Base-by-base conservation (phyloP, 1,284 basidiomycete species). In the Erythrobasidium hasegawianum region DNA sequence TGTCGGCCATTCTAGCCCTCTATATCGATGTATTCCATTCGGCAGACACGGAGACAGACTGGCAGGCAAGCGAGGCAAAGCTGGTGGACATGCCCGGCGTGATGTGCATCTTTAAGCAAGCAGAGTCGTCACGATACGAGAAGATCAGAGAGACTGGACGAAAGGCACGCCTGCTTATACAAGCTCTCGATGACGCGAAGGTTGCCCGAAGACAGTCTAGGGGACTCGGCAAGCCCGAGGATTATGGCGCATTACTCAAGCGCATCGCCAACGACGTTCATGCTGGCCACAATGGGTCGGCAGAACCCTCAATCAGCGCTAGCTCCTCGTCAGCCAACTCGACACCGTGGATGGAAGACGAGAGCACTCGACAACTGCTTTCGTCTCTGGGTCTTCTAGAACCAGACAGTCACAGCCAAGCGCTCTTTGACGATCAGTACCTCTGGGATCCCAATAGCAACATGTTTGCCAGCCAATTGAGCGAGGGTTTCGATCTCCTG, bases 311-410 rank as follows among this genome's bases (percentile, higher is more conserved):
- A 3, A 20, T 10, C 8, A 57, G 11, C 53, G 43, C 22, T 24
- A 47, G 22, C 22, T 18, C n/a, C 43, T 47, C 16, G 20, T 26
- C 26, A 43, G 41, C 18, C 39, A 43, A 27, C 18, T 22, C 41
- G 38, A 41, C 61, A 11, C 39, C 61, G 56, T 64, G 61, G 61
- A 40, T 64, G 9, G 61, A 64, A 14, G 61, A 64, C 43, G 52
- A 50, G 1, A 54, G 47, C 40, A 64, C 61, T 13, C 52, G 61
- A 9, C 26, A 45, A 13, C 40, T 64, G 13, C 54, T 64, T 1
- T 64, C 61, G 8, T 64, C 61, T 20, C 54, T 64, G 10, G 61
- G 61, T 14, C 43, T 64, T 16, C 40, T 64, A 16, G 41, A 64
- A 14, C 41, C 53, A 40, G 52, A 55, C 40, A 53, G 61, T 26